Base-by-base conservation (phyloP, 441 rosid species). In the Rhodomyrtus psidioides region DNA sequence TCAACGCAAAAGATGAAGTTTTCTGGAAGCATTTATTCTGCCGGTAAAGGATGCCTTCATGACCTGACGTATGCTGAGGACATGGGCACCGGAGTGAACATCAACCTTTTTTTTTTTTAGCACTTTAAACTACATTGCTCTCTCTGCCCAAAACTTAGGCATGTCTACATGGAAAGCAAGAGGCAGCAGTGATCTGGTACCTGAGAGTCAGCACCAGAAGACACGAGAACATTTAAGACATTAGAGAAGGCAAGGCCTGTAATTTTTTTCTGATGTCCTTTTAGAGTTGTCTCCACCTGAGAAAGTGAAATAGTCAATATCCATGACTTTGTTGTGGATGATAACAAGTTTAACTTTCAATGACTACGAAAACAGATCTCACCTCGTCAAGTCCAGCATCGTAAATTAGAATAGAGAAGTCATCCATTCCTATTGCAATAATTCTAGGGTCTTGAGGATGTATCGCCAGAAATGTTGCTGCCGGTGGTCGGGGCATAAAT, bases 161-260 rank as follows among this genome's bases (percentile, higher is more conserved):
- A 59, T 53, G 53, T 83, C 17, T 30, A 83, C 84, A 13, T 7
- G 49, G 4, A 53, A 28, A 54, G 3, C 3, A 17, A 79, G n/a
- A 42, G 6, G 83, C 3, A 6, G 53, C 9, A 24, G 6, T 46
- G 60, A 23, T 34, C 30, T 16, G 30, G 83, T 53, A 94, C 96
- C 95, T 94, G 98, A 65, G 95, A 88, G 83, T 95, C 96, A 30
- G 98, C 95, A 56, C 96, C 96, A 2, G 98, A 95, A 86, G 98
- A 95, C 55, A 94, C 93, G 51, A 94, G 95, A 81, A 93, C 89
- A 83, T 93, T 93, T 34, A 93, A 89, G 17, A 85, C 55, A 74
- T 93, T 90, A 56, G 98, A 95, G 92, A 95, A 95, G 59, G 96
- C 94, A 55, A 95, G 96, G 86, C 98, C 95, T 16, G 96, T 95